These are phyloP conservation scores for Lodderomyces metapsilosis DNA, from an alignment of 1,139 yeast genomes.

Conservation along the genomic window DNA sequence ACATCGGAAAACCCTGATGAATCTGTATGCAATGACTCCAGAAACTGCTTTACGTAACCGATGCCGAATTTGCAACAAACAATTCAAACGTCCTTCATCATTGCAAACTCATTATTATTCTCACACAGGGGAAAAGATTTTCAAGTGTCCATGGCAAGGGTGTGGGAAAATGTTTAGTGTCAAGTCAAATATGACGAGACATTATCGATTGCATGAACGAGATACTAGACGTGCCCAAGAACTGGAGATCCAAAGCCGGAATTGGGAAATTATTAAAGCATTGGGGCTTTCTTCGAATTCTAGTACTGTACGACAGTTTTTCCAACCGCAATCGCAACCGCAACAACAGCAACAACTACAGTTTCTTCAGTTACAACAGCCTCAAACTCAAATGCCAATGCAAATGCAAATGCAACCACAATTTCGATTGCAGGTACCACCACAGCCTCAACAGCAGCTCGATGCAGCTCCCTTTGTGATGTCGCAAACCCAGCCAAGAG, in stretches of 20 bases:
- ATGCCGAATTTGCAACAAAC: constrained; percentile 72
- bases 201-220: constrained; percentile 60
- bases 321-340: background rate
- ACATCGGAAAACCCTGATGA: constrained; percentile 18
- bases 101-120: constrained; percentile 77
- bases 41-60: constrained; percentile 37
- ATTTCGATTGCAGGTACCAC: no score
- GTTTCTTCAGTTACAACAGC: background rate
- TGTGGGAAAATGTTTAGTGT: constrained; percentile 78
- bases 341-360: constrained; percentile 1
- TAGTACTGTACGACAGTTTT: background rate
- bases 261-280: background rate
- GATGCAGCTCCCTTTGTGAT: background rate
- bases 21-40: constrained; percentile 30
- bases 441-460: no score
- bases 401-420: constrained; percentile 1
- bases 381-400: no score
- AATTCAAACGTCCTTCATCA: constrained; percentile 79
- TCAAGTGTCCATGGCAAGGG: constrained; percentile 59
- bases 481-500: constrained; percentile 1
- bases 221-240: constrained; percentile 19
- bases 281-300: background rate
- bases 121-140: constrained; percentile 87
- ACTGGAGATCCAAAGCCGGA: background rate
- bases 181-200: constrained; percentile 78